Percentiles rank a stretch among this genome's conserved stretches.
Conservation (phyloP, 345 rosid genomes). For the Viola odorata region DNA sequence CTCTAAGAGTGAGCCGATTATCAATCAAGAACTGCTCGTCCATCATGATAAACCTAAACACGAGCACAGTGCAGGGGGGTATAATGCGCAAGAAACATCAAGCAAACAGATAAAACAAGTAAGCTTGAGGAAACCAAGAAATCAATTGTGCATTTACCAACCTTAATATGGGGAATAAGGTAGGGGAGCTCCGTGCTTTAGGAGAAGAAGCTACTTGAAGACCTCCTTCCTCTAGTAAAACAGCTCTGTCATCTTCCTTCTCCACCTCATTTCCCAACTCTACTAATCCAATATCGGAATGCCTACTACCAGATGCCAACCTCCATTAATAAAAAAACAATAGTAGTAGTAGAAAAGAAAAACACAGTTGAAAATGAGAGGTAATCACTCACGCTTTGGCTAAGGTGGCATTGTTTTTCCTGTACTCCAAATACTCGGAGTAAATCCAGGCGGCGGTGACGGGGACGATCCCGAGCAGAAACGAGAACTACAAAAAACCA, state of each 20-base stretch:
- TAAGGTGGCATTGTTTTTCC: conserved; percentile 31
- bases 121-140: not conserved
- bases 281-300: conserved; percentile 67
- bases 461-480: conserved; percentile 65
- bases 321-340: not conserved
- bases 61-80: not conserved
- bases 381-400: conserved; percentile 56
- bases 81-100: not conserved
- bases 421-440: conserved; percentile 67
- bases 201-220: conserved; percentile 82
- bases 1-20: conserved; percentile 73
- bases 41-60: conserved; percentile 63
- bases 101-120: not conserved
- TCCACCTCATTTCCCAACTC: conserved; percentile 49
- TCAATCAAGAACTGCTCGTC: conserved; percentile 86
- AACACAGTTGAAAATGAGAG: not conserved
- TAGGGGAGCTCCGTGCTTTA: conserved; percentile 37
- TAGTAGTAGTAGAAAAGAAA: not conserved
- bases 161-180: conserved; percentile 64
- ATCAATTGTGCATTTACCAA: conserved; percentile 13
- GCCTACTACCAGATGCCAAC: conserved; percentile 46
- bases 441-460: conserved; percentile 71
- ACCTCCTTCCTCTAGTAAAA: conserved; percentile 77
- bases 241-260: conserved; percentile 74
- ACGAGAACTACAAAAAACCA: conserved; percentile 49